phyloP scores from a whole-genome alignment of 2,329 filamentous ascomycete genomes.

The Sodiomyces alkalinus region DNA sequence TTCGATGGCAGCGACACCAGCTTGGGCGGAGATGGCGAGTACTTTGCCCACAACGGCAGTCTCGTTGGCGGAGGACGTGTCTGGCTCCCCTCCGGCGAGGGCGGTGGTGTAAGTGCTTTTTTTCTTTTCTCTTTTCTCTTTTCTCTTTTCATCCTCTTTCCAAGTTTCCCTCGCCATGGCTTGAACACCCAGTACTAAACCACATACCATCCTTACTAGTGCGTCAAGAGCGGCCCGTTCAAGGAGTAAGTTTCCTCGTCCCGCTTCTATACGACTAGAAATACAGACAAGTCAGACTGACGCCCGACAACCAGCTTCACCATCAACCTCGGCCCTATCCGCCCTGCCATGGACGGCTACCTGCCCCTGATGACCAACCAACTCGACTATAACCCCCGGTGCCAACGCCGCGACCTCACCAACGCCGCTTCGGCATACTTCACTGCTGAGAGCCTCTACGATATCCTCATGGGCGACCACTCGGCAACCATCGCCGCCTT shows the following conservation, averaged over 20 bases:
- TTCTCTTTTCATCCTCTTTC: too few relatives aligned
- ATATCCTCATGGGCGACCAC: constrained; percentile 8
- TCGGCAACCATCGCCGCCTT: constrained; percentile 10
- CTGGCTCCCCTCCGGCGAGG: constrained; percentile 17
- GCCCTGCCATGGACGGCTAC: constrained; percentile 7
- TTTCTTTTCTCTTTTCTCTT: too few relatives aligned
- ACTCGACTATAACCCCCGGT: constrained; percentile 14
- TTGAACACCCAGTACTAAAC: too few relatives aligned
- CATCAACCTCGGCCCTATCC: constrained; percentile 15
- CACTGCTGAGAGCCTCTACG: constrained; percentile 3
- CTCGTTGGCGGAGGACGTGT: constrained; percentile 11
- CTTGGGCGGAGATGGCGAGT: constrained; percentile 22
- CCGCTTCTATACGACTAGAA: too few relatives aligned
- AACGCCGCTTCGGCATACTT: background rate
- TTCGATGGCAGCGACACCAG: constrained; percentile 23
- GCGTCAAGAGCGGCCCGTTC: constrained; percentile 18
- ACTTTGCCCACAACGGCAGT: constrained; percentile 12
- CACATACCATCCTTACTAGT: background rate
- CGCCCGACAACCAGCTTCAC: constrained; percentile 9
- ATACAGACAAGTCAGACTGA: background rate
- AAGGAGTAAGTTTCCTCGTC: constrained; percentile 2
- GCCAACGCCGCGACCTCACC: constrained; percentile 16
- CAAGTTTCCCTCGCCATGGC: too few relatives aligned
- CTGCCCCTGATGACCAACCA: constrained; percentile 1
- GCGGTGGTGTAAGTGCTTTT: constrained; percentile 13